These are phyloP conservation scores for Climacium dendroides DNA, from an alignment of 225 moss, liverwort and hornwort genomes.

Conservation along the genomic window DNA sequence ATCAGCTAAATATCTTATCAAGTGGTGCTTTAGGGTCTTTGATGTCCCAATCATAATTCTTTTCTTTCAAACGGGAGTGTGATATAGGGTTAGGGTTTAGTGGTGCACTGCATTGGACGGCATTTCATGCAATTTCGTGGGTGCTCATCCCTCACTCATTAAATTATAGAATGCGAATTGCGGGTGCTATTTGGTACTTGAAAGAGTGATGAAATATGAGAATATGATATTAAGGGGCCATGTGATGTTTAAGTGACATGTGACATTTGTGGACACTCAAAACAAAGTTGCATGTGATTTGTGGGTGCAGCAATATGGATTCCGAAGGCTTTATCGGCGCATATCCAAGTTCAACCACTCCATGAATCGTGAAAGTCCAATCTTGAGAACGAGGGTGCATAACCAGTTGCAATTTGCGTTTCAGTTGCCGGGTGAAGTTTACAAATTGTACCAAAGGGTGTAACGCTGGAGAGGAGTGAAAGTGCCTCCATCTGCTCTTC, in stretches of 20 bases:
- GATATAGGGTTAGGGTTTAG: neutral
- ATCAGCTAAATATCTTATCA: neutral
- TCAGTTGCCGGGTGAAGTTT: conserved; percentile 5
- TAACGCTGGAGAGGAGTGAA: conserved; percentile 37
- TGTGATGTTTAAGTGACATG: neutral
- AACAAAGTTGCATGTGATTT: neutral
- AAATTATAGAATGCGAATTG: neutral
- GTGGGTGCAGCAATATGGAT: conserved; percentile 22
- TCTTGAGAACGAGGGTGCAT: neutral
- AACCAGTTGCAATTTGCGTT: conserved; percentile 27
- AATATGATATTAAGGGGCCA: neutral
- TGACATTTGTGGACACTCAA: neutral
- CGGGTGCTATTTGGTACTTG: neutral
- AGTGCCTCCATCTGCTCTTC: conserved; percentile 3
- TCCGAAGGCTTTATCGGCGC: conserved; percentile 34
- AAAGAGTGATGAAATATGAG: neutral
- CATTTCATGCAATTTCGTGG: neutral
- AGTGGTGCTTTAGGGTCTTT: neutral
- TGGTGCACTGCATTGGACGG: neutral
- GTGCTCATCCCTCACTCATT: neutral
- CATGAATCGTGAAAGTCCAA: conserved; percentile 10
- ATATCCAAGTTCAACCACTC: conserved; percentile 24
- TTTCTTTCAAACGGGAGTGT: neutral
- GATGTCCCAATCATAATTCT: neutral
- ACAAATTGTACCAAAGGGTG: neutral